Conservation (phyloP, 345 rosid genomes). For the Eucalyptus guilfoylei region DNA sequence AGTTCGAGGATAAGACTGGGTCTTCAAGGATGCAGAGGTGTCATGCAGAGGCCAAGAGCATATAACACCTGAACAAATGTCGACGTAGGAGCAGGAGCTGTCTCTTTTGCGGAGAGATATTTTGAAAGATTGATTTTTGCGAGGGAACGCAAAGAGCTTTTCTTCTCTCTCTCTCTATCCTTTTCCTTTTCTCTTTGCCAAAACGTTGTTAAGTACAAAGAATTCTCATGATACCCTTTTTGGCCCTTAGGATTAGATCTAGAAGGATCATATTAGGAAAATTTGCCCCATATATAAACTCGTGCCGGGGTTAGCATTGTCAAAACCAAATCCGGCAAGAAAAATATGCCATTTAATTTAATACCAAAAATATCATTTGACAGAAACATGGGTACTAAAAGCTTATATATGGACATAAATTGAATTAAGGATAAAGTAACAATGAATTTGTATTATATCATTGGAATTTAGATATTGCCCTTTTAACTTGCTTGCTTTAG, state of each 20-base stretch:
- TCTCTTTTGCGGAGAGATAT: background rate
- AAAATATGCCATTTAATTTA: background rate
- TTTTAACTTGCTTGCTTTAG: background rate
- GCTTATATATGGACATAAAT: background rate
- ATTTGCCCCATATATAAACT: background rate
- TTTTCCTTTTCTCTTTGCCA: background rate
- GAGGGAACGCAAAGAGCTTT: background rate
- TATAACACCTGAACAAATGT: background rate
- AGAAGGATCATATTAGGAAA: background rate
- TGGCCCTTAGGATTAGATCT: background rate
- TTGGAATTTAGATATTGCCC: background rate
- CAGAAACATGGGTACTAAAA: background rate
- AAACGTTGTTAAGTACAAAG: background rate
- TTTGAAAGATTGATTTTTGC: background rate
- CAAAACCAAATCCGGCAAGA: background rate
- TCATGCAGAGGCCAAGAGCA: background rate
- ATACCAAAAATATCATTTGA: background rate
- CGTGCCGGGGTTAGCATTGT: background rate
- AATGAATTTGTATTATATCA: background rate
- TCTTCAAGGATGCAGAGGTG: background rate
- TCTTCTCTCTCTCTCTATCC: background rate
- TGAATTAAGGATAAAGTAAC: background rate
- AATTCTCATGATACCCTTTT: background rate
- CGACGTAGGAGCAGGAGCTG: background rate
- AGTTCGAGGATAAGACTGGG: background rate